A percentile compares a stretch with the other conserved stretches of the same genome.
These are phyloP conservation scores for Calcarisporium arbuscula DNA, from an alignment of 2,329 filamentous ascomycete species.

Conservation along the genomic window DNA sequence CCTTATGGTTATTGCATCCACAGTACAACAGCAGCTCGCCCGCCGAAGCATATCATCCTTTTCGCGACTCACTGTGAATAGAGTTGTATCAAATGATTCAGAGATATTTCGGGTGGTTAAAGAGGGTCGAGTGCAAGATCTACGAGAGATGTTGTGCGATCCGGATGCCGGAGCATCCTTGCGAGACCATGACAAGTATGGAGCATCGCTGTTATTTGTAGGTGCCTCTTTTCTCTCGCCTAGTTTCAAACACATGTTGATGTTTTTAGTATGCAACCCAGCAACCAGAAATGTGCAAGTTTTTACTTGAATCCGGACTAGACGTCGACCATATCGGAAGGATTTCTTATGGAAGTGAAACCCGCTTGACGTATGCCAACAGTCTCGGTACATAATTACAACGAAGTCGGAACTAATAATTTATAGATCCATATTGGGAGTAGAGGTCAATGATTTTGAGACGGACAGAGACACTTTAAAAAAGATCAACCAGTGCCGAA, in stretches of 20 bases:
- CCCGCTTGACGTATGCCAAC: no score
- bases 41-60: background rate
- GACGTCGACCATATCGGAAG: constrained; percentile 7
- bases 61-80: constrained; percentile 4
- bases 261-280: constrained; percentile 6
- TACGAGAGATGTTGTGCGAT: constrained; percentile 9
- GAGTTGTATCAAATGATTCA: background rate
- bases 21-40: background rate
- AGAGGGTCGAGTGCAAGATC: background rate
- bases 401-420: no score
- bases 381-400: no score
- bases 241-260: background rate
- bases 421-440: background rate
- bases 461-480: background rate
- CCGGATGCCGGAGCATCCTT: constrained; percentile 9
- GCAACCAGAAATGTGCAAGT: constrained; percentile 11
- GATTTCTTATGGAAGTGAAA: no score
- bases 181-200: constrained; percentile 15
- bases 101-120: constrained; percentile 3
- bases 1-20: constrained; percentile 7
- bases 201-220: constrained; percentile 14
- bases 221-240: background rate
- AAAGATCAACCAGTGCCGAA: constrained; percentile 1
- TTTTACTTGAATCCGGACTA: constrained; percentile 7
- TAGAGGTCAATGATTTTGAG: accelerated